A percentile compares a stretch with the other conserved stretches of the same genome.
These are phyloP conservation scores for Groenewaldozyma sp. DNA, from an alignment of 1,139 yeast genomes.

Conservation along the genomic window DNA sequence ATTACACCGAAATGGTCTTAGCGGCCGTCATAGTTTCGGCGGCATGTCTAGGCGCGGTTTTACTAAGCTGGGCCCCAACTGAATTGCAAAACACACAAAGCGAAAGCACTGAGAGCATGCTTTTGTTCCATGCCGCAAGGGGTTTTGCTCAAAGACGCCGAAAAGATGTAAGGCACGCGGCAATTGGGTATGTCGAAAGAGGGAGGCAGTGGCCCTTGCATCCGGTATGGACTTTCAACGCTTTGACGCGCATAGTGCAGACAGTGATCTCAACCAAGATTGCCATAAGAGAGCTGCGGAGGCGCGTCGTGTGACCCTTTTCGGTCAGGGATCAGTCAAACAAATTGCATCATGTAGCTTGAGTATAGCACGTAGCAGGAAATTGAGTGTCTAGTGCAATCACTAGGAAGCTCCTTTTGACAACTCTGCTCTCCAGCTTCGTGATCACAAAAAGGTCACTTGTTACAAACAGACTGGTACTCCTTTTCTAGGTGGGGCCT, in stretches of 20 bases:
- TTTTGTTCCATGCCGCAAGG: too few species aligned
- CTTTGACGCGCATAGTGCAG: too few species aligned
- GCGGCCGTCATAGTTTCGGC: neutral
- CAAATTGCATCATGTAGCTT: too few species aligned
- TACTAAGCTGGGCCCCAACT: neutral
- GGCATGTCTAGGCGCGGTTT: neutral
- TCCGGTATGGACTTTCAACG: conserved; percentile 1
- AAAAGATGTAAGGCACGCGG: neutral
- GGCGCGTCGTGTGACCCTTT: neutral
- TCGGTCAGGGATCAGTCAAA: neutral
- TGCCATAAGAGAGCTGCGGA: neutral
- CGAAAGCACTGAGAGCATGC: neutral
- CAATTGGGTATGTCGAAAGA: conserved; percentile 1
- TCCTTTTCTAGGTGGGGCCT: conserved; percentile 44
- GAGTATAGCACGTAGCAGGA: too few species aligned
- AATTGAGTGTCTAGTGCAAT: too few species aligned
- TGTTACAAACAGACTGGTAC: conserved; percentile 18
- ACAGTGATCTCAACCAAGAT: too few species aligned
- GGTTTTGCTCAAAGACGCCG: neutral
- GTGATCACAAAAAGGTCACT: neutral
- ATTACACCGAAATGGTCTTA: neutral
- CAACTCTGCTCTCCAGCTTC: neutral
- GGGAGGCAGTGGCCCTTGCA: neutral
- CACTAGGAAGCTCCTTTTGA: too few species aligned
- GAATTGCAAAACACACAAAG: neutral